Percentiles rank a stretch among this genome's conserved stretches.
These are phyloP conservation scores for Cladosporium halotolerans DNA, from an alignment of 2,329 filamentous ascomycete species.

Conservation along the genomic window DNA sequence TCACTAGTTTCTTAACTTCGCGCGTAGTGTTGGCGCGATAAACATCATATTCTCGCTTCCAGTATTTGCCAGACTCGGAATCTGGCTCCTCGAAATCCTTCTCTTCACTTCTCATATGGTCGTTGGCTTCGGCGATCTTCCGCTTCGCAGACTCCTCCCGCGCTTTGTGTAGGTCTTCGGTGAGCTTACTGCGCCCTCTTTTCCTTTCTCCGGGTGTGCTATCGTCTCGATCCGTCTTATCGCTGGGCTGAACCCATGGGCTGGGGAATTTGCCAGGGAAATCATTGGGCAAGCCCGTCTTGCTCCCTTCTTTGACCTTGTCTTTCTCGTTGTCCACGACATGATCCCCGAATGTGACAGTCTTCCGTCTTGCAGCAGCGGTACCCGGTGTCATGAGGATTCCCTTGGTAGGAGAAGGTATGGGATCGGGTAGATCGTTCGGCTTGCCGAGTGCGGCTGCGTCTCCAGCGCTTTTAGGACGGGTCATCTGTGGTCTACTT, in stretches of 20 bases:
- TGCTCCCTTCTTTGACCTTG: conserved; percentile 30
- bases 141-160: conserved; percentile 33
- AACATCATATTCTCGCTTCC: conserved; percentile 70
- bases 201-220: conserved; percentile 25
- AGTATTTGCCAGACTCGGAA: conserved; percentile 70
- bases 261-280: conserved; percentile 45
- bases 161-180: conserved; percentile 39
- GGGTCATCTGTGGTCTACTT: conserved; percentile 22
- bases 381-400: conserved; percentile 61
- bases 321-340: conserved; percentile 52
- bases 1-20: conserved; percentile 71
- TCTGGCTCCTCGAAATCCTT: conserved; percentile 50
- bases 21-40: conserved; percentile 66
- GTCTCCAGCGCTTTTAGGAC: conserved; percentile 26
- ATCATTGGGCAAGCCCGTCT: conserved; percentile 43
- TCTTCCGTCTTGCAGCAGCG: conserved; percentile 50
- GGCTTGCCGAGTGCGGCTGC: conserved; percentile 11
- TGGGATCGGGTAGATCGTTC: conserved; percentile 19
- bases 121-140: conserved; percentile 13
- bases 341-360: conserved; percentile 54
- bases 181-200: conserved; percentile 36
- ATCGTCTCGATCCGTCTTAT: conserved; percentile 31
- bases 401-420: conserved; percentile 51
- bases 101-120: neutral
- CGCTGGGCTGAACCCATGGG: conserved; percentile 37